Conservation (phyloP, 768 basidiomycete genomes). For the Suillus subaureus region DNA sequence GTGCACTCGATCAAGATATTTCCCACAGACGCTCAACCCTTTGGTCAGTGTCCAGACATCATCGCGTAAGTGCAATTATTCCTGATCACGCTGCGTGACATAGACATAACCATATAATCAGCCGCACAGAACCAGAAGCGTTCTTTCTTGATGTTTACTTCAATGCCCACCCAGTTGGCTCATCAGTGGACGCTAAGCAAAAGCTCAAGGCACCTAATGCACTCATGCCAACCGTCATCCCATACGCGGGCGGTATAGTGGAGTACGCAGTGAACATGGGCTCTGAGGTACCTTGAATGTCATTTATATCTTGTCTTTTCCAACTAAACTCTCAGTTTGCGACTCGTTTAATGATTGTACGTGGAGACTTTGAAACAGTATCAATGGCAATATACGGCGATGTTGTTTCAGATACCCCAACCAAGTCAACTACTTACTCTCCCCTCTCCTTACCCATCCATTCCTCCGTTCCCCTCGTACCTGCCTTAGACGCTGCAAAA, state of each 20-base stretch:
- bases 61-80: constrained; percentile 52
- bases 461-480: constrained; percentile 43
- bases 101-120: constrained; percentile 29
- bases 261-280: constrained; percentile 76
- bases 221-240: constrained; percentile 69
- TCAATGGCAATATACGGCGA: constrained; percentile 67
- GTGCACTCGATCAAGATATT: constrained; percentile 71
- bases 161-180: constrained; percentile 60
- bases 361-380: constrained; percentile 67
- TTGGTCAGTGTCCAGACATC: constrained; percentile 58
- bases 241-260: constrained; percentile 68
- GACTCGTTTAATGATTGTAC: constrained; percentile 79
- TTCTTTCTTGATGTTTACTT: constrained; percentile 79
- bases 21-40: constrained; percentile 65
- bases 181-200: constrained; percentile 48
- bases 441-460: constrained; percentile 40
- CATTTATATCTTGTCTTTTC: not conserved
- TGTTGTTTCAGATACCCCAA: constrained; percentile 47
- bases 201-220: constrained; percentile 70
- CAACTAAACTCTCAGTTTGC: constrained; percentile 49
- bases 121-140: constrained; percentile 69
- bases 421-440: constrained; percentile 42
- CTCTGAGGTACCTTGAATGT: constrained; percentile 47
- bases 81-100: constrained; percentile 10
- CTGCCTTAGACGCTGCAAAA: constrained; percentile 61